Evolutionary conservation across 139 green algal genomes (phyloP).

Genomic region (Chloropicon primus): DNA sequence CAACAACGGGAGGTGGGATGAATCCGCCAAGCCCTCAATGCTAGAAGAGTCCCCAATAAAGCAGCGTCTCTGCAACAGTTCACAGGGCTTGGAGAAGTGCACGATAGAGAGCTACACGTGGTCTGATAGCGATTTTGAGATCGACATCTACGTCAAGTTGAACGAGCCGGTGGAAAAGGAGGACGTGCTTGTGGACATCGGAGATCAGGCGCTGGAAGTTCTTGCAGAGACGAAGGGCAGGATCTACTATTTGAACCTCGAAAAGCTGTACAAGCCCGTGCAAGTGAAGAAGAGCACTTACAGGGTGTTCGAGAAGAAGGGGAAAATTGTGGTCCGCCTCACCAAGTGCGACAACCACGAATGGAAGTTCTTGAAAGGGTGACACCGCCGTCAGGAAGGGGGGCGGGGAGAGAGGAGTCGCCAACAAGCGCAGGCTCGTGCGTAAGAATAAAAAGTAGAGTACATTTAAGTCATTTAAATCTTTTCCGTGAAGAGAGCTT

Average conservation of each 20-base stretch:
- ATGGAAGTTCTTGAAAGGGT: not conserved
- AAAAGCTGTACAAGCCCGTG: not conserved
- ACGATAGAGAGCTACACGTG: not conserved
- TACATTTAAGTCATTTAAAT: not conserved
- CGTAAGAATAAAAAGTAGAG: not conserved
- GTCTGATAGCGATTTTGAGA: not conserved
- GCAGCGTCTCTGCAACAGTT: too few relatives aligned
- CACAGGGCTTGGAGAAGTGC: too few relatives aligned
- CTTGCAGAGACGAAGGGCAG: not conserved
- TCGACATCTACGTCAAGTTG: not conserved
- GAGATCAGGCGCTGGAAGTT: not conserved
- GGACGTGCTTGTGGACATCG: not conserved
- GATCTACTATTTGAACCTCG: not conserved
- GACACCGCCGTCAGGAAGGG: too few relatives aligned
- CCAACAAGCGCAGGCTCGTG: too few relatives aligned
- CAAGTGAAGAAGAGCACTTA: not conserved
- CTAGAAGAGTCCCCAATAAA: too few relatives aligned
- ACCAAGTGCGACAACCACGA: not conserved
- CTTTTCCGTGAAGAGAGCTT: conserved; percentile 40
- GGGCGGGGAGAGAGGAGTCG: too few relatives aligned
- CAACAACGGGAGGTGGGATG: too few relatives aligned
- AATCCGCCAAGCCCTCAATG: too few relatives aligned
- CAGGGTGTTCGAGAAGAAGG: not conserved
- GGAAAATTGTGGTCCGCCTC: not conserved
- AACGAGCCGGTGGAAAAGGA: not conserved